Conservation (phyloP, 2,329 filamentous ascomycete genomes). For the Albophoma yamanashiensis region DNA sequence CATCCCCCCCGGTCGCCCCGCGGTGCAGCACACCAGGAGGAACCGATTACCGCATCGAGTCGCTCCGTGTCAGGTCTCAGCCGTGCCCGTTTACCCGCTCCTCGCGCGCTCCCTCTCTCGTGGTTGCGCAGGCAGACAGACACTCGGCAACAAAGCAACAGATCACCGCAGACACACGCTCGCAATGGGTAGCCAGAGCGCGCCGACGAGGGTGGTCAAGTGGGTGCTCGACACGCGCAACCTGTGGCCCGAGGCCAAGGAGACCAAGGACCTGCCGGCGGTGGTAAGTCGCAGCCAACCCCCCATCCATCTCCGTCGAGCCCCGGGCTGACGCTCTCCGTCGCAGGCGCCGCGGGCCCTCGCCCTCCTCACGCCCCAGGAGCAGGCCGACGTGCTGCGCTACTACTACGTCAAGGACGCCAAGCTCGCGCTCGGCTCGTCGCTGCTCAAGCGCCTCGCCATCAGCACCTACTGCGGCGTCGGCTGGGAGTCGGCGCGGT, state of each 20-base stretch:
- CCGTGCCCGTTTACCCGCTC: neutral
- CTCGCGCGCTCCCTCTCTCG: neutral
- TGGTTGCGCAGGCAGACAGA: neutral
- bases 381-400: slow-evolving; percentile 45
- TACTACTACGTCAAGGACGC: slow-evolving; percentile 63
- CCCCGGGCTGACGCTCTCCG: neutral
- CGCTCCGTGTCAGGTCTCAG: neutral
- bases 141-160: neutral
- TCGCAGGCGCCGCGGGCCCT: slow-evolving; percentile 47
- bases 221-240: slow-evolving; percentile 52
- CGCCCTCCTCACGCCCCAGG: slow-evolving; percentile 38
- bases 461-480: slow-evolving; percentile 20
- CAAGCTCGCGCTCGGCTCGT: slow-evolving; percentile 62
- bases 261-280: slow-evolving; percentile 35
- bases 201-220: slow-evolving; percentile 34
- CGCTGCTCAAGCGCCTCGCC: slow-evolving; percentile 58
- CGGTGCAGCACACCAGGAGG: neutral
- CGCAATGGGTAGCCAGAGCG: neutral
- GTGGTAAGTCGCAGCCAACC: slow-evolving; percentile 26
- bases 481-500: slow-evolving; percentile 47
- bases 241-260: slow-evolving; percentile 41
- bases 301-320: neutral
- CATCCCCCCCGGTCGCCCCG: neutral
- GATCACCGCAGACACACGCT: neutral
- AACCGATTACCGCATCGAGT: neutral